Conservation (phyloP, 805 yeast species). For the Candida sphagnicola region DNA sequence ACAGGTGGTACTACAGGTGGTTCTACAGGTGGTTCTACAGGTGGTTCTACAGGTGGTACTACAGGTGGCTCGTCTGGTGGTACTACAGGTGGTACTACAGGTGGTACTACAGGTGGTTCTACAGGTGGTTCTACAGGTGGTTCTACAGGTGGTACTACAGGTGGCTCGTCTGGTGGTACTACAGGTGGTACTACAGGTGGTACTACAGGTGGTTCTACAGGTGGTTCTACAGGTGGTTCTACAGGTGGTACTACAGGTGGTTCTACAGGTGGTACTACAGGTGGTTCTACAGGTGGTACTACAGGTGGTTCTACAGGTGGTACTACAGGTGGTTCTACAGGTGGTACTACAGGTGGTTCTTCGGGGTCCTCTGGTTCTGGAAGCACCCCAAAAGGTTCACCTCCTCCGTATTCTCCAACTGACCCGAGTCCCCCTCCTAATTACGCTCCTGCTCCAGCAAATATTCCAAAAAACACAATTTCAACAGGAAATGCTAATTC, state of each 20-base stretch:
- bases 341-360: not conserved
- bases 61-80: not conserved
- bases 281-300: not conserved
- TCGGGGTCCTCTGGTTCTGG: not conserved
- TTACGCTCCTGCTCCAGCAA: not conserved
- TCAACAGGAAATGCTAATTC: slow-evolving; percentile 1
- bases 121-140: not conserved
- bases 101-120: not conserved
- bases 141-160: not conserved
- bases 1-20: not conserved
- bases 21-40: no score
- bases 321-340: not conserved
- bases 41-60: not conserved
- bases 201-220: not conserved
- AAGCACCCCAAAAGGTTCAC: not conserved
- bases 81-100: not conserved
- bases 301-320: not conserved
- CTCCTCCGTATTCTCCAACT: not conserved
- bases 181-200: not conserved
- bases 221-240: not conserved
- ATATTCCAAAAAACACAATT: not conserved
- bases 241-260: not conserved
- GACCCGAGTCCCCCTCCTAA: not conserved
- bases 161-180: not conserved
- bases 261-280: not conserved